Conservation (phyloP, 2,329 filamentous ascomycete genomes). For the Penicillium sp. region DNA sequence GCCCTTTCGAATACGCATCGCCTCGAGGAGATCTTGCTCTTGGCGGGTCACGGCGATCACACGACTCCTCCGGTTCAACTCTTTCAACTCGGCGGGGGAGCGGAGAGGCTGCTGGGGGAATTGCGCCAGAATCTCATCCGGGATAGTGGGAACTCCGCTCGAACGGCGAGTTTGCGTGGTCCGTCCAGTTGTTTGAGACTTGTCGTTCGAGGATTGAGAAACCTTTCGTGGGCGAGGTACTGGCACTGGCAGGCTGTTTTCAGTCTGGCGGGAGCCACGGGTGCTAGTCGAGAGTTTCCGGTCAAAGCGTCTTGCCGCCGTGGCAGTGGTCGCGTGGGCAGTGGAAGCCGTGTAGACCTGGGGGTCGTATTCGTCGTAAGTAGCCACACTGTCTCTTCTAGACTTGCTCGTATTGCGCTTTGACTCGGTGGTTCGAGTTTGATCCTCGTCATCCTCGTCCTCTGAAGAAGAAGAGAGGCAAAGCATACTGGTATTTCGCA, state of each 20-base stretch:
- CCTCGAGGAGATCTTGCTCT: slow-evolving; percentile 53
- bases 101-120: slow-evolving; percentile 25
- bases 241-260: slow-evolving; percentile 16
- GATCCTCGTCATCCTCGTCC: slow-evolving; percentile 40
- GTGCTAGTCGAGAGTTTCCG: slow-evolving; percentile 29
- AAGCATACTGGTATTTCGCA: slow-evolving; percentile 48
- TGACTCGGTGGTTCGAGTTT: slow-evolving; percentile 21
- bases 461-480: slow-evolving; percentile 53
- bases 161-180: slow-evolving; percentile 31
- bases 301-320: slow-evolving; percentile 26
- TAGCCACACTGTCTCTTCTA: slow-evolving; percentile 41
- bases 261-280: slow-evolving; percentile 23
- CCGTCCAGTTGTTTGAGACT: slow-evolving; percentile 24
- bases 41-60: slow-evolving; percentile 56
- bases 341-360: slow-evolving; percentile 46
- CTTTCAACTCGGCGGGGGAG: slow-evolving; percentile 26
- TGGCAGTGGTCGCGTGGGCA: slow-evolving; percentile 34
- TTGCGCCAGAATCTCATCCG: slow-evolving; percentile 33
- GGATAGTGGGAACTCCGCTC: slow-evolving; percentile 36
- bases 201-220: slow-evolving; percentile 27
- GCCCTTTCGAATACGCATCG: slow-evolving; percentile 51
- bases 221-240: slow-evolving; percentile 13
- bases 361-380: slow-evolving; percentile 42
- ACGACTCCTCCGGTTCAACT: slow-evolving; percentile 44
- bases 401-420: slow-evolving; percentile 14